These are phyloP conservation scores for Arthrobotrys iridis DNA, from an alignment of 2,329 filamentous ascomycete species.

Conservation along the genomic window DNA sequence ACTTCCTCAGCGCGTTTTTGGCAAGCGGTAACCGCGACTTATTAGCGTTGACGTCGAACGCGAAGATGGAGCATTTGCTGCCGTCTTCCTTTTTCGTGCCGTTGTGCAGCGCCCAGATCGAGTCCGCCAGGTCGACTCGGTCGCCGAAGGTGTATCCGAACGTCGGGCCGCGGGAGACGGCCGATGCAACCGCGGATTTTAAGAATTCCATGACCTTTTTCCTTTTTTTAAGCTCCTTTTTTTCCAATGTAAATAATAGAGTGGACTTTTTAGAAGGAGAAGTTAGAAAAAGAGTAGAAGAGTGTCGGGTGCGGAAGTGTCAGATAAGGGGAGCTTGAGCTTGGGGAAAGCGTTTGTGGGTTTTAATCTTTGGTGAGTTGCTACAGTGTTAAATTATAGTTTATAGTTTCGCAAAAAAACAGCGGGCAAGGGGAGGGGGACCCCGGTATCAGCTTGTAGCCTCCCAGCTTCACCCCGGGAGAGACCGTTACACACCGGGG, in stretches of 20 bases:
- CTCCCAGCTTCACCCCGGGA: no score
- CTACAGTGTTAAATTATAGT: slow-evolving; percentile 48
- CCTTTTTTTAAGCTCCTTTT: no score
- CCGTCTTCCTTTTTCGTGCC: slow-evolving; percentile 95
- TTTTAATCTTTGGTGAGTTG: slow-evolving; percentile 27
- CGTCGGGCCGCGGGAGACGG: slow-evolving; percentile 91
- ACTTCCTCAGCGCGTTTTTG: slow-evolving; percentile 91
- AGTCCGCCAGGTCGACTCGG: slow-evolving; percentile 88
- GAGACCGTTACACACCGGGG: no score
- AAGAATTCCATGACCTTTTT: slow-evolving; percentile 84
- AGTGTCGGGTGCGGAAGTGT: no score
- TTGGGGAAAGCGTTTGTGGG: background rate
- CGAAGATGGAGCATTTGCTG: slow-evolving; percentile 94
- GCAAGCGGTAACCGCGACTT: slow-evolving; percentile 84
- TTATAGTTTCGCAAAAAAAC: no score
- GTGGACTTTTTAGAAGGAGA: no score
- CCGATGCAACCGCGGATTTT: slow-evolving; percentile 95
- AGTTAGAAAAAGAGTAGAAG: no score
- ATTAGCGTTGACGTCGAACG: slow-evolving; percentile 84
- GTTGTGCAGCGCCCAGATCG: slow-evolving; percentile 96
- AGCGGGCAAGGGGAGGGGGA: no score
- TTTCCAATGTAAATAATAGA: background rate
- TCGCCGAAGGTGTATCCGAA: slow-evolving; percentile 95
- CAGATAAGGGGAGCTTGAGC: background rate
- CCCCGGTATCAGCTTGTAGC: no score